These are phyloP conservation scores for Hypoxylon sp. DNA, from an alignment of 2,329 filamentous ascomycete genomes.

Conservation along the genomic window DNA sequence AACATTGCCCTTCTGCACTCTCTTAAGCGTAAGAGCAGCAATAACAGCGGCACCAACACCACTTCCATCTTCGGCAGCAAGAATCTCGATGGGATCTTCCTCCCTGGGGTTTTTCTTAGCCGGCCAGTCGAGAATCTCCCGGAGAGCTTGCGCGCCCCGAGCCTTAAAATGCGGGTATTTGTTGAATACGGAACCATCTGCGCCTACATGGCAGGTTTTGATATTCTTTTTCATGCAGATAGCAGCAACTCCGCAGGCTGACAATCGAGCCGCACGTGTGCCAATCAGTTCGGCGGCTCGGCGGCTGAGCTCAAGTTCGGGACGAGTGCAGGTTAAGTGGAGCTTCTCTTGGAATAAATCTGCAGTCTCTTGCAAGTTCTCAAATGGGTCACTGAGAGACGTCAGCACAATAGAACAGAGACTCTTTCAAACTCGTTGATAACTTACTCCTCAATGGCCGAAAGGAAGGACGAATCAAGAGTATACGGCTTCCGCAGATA, in stretches of 20 bases:
- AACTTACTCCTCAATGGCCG: constrained; percentile 86
- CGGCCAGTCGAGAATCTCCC: constrained; percentile 96
- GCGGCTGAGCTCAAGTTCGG: constrained; percentile 91
- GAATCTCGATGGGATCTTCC: constrained; percentile 88
- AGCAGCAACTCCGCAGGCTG: constrained; percentile 93
- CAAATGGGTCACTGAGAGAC: constrained; percentile 81
- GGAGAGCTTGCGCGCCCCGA: constrained; percentile 87
- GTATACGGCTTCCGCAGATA: constrained; percentile 88
- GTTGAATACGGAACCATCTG: constrained; percentile 98
- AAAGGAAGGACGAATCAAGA: constrained; percentile 93
- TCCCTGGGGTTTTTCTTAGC: constrained; percentile 77
- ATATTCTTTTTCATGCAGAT: constrained; percentile 98
- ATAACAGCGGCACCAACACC: constrained; percentile 98
- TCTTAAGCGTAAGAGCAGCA: constrained; percentile 78
- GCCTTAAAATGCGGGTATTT: constrained; percentile 99
- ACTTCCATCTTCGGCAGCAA: constrained; percentile 93
- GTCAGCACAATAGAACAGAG: constrained; percentile 43
- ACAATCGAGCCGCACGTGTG: constrained; percentile 92
- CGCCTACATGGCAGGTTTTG: constrained; percentile 90
- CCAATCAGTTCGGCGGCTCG: constrained; percentile 94
- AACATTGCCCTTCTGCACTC: constrained; percentile 73
- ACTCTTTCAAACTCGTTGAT: constrained; percentile 1
- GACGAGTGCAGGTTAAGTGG: constrained; percentile 75
- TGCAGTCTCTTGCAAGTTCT: constrained; percentile 91
- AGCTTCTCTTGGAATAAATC: constrained; percentile 87